These are phyloP conservation scores for Stachybotrys elegans DNA, from an alignment of 2,329 filamentous ascomycete species.

Conservation along the genomic window DNA sequence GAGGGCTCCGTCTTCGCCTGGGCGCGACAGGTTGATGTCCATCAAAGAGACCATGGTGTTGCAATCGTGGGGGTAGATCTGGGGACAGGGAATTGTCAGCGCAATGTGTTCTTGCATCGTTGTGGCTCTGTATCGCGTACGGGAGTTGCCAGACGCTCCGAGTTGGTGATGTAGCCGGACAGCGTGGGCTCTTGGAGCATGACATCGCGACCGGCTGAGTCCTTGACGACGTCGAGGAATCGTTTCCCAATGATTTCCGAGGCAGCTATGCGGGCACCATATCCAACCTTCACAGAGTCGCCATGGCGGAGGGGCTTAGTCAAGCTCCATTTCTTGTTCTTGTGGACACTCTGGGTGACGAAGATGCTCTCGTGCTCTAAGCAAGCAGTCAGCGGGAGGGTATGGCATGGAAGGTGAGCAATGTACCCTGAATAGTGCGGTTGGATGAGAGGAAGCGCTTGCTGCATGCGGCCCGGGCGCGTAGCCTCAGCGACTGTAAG, in stretches of 20 bases:
- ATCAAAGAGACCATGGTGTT: slow-evolving; percentile 70
- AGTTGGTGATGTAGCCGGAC: slow-evolving; percentile 66
- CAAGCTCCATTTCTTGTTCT: slow-evolving; percentile 31
- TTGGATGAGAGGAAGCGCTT: slow-evolving; percentile 19
- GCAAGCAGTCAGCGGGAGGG: neutral
- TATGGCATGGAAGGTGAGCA: neutral
- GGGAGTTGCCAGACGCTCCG: slow-evolving; percentile 68
- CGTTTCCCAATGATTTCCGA: slow-evolving; percentile 59
- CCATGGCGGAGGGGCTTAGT: slow-evolving; percentile 27
- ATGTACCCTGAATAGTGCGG: slow-evolving; percentile 20
- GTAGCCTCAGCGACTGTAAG: no score
- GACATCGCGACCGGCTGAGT: slow-evolving; percentile 44
- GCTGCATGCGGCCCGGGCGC: no score
- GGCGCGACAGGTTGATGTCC: slow-evolving; percentile 59
- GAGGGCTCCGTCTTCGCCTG: slow-evolving; percentile 24
- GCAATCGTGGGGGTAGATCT: slow-evolving; percentile 66
- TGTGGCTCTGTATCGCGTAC: slow-evolving; percentile 11
- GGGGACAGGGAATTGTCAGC: neutral
- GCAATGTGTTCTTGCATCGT: neutral
- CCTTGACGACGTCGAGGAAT: slow-evolving; percentile 52
- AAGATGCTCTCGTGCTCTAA: slow-evolving; percentile 36
- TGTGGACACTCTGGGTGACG: slow-evolving; percentile 31
- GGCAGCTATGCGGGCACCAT: slow-evolving; percentile 44
- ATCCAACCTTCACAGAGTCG: slow-evolving; percentile 26
- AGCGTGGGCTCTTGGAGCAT: slow-evolving; percentile 62